These are phyloP conservation scores for Euclidium syriacum DNA, from an alignment of 345 rosid genomes.

Conservation along the genomic window DNA sequence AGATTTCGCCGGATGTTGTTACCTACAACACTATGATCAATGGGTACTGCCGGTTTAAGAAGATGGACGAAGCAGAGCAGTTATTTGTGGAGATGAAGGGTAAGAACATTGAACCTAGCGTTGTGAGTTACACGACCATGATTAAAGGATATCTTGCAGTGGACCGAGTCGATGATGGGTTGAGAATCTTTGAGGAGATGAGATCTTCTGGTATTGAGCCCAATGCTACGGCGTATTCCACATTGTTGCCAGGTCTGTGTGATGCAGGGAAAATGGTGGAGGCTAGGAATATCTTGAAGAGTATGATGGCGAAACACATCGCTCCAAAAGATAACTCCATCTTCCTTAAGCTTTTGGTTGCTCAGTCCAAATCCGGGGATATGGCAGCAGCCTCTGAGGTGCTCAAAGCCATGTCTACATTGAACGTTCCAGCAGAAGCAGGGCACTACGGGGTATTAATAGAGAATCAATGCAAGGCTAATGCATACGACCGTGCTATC, in stretches of 20 bases:
- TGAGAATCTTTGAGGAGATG: constrained; percentile 85
- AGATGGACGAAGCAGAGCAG: constrained; percentile 78
- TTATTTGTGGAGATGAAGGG: constrained; percentile 84
- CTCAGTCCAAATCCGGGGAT: constrained; percentile 61
- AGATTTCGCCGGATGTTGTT: constrained; percentile 58
- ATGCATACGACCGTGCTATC: constrained; percentile 54
- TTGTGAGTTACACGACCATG: constrained; percentile 81
- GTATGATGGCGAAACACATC: constrained; percentile 55
- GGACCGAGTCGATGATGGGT: constrained; percentile 54
- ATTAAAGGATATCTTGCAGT: constrained; percentile 70
- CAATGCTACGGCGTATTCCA: constrained; percentile 64
- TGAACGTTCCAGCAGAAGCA: constrained; percentile 73
- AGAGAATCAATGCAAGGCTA: constrained; percentile 68
- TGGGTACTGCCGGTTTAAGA: constrained; percentile 63
- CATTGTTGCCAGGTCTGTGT: constrained; percentile 78
- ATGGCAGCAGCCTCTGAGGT: constrained; percentile 68
- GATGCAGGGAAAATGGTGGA: constrained; percentile 64
- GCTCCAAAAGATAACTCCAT: constrained; percentile 72
- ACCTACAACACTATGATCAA: constrained; percentile 78
- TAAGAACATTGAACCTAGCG: constrained; percentile 56
- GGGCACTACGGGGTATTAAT: constrained; percentile 81
- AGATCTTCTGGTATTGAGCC: constrained; percentile 59
- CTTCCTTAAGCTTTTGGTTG: constrained; percentile 54
- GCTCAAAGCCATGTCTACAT: constrained; percentile 70
- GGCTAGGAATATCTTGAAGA: constrained; percentile 55